Evolutionary conservation across 1,284 basidiomycete species (phyloP), one percentile per base, ranked within the genome.

Genomic region (Amylostereum areolatum): DNA sequence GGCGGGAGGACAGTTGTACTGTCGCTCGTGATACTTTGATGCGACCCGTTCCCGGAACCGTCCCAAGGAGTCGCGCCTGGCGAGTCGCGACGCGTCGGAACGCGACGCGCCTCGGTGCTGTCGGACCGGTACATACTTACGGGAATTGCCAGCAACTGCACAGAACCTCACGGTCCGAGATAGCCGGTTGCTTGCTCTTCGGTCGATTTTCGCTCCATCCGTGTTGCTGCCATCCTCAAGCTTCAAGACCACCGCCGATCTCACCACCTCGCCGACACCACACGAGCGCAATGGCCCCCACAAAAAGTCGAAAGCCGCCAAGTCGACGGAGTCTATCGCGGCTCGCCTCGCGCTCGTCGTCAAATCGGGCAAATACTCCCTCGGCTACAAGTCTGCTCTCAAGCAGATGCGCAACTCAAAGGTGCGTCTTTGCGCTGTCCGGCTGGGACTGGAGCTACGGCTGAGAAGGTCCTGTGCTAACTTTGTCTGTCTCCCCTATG

Each of bases 341-440:
- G 84, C 94, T 63, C 87, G 89, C 68, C 90, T 99, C 58, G 90
- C 93, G 57, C 92, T 99, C 64, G 95, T 97, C 67, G 95, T 98
- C 72, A 98, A 99, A 83, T 97, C 94, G 60, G 88, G 86, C 58
- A 90, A 94, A 72, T 96, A 90, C 83, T 78, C 81, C 51, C 78
- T 97, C 58, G 94, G 95, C 55, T 96, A 97, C 86, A 97, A 97
- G 77, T 91, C 90, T 58, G 92, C 96, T 49, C 81, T 99, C 64
- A 98, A 98, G 84, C 88, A 92, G 77, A 97, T 99, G 90, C 89
- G 97, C 66, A 89, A 76, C 62, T 96, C 97, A 71, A 97, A 82
- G 92, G 94, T 97, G 70, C 78, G 91, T 73, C 52, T 54, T 57
- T 61, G 59, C 64, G 73, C 70, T 77, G 75, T 77, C 75, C 65